A percentile compares a stretch with the other conserved stretches of the same genome.
These are phyloP conservation scores for Dioscorea zingiberensis DNA, from an alignment of 106 monocot genomes.

Conservation along the genomic window DNA sequence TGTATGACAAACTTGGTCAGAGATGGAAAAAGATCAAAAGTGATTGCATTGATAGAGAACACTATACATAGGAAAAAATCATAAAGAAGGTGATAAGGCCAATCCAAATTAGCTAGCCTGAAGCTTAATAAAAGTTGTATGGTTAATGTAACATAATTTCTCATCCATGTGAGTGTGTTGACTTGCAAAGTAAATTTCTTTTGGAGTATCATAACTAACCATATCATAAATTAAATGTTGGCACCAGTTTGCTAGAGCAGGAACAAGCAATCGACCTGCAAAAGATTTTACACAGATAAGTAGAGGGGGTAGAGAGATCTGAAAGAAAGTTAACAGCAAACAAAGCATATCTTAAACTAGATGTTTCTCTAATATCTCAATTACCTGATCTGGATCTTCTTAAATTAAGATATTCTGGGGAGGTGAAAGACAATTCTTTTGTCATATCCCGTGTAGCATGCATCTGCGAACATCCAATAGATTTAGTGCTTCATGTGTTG, in stretches of 20 bases:
- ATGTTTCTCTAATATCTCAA: neutral
- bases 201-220: slow-evolving; percentile 9
- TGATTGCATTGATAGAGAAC: no score
- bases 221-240: slow-evolving; percentile 21
- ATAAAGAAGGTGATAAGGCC: no score
- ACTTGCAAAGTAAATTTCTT: no score
- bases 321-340: neutral
- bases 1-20: no score
- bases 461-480: slow-evolving; percentile 5
- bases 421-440: slow-evolving; percentile 4
- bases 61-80: no score
- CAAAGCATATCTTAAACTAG: neutral
- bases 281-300: neutral
- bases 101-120: no score
- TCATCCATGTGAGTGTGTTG: no score
- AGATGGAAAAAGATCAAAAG: no score
- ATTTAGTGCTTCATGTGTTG: no score
- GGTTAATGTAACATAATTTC: no score
- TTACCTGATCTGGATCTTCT: slow-evolving; percentile 36
- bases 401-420: slow-evolving; percentile 26
- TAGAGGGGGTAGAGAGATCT: neutral
- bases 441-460: slow-evolving; percentile 4
- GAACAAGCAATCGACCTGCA: slow-evolving; percentile 28
- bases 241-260: slow-evolving; percentile 14
- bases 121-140: no score